Evolutionary conservation across 2,329 filamentous ascomycete genomes (phyloP), one percentile per base, ranked within the genome.

Genomic region (Talaromyces albobiverticillius): DNA sequence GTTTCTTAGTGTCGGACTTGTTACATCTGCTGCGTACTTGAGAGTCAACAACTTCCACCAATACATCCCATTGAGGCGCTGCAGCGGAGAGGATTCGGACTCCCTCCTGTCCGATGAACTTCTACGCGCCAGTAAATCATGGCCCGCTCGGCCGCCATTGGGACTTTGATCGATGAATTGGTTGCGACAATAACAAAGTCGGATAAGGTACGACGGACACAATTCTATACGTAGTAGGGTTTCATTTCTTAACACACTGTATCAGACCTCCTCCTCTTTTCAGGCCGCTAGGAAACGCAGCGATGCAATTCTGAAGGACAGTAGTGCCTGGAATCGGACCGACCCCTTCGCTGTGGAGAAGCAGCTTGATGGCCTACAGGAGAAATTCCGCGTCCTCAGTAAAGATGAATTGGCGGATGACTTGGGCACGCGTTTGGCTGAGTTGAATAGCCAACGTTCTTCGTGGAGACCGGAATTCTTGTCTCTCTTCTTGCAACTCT

Each of bases 301-400:
- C 36, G 65, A 70, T 46, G 67, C 62, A 34, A 63, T 63, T 41
- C 57, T 76, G 22, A 73, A 67, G 48, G 60, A 71, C 34, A 66
- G 68, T 60, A 81, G 71, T 45, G 83, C 82, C 66, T 75, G 82
- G 31, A 82, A 87, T 34, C 51, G 51, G 13, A 89, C 86, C 1
- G 89, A 93, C 64, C 87, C 89, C 60, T 92, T 92, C 65, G 84
- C 88, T 42, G 82, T 92, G 18, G 75, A 81, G 36, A 79, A 80
- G 34, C 80, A 79, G 32, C 76, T 93, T 2, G 77, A 83, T 46
- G 89, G 89, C 1, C 77, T 96, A 2, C 86, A 92, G 61, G 94
- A 97, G 73, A 91, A 93, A 62, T 94, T 96, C 62, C 82, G 85
- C 29, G 80, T 97, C 51, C 80, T 90, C 46, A 86, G 88, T 64